phyloP scores from a whole-genome alignment of 2,329 filamentous ascomycete genomes.

The Penicillium sp. region DNA sequence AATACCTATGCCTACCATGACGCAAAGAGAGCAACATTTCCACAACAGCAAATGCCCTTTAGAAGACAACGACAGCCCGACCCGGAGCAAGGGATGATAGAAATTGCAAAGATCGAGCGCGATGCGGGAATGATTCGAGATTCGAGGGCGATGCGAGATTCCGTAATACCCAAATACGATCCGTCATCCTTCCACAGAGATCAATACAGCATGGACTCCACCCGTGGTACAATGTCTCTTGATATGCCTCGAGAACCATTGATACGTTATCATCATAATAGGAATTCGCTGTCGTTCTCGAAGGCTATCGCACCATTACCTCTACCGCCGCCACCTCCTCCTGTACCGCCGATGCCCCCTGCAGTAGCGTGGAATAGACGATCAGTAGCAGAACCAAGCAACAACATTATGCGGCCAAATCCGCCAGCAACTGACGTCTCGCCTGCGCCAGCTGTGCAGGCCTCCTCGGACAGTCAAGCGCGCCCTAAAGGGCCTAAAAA shows the following conservation, averaged over 20 bases:
- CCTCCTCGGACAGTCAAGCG: background rate
- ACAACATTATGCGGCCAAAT: background rate
- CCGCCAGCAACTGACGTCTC: background rate
- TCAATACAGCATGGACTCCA: constrained; percentile 9
- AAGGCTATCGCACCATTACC: background rate
- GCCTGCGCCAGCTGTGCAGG: background rate
- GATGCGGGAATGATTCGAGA: constrained; percentile 11
- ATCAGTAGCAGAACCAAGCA: background rate
- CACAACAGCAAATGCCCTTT: constrained; percentile 8
- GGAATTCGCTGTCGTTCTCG: constrained; percentile 9
- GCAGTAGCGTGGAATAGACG: background rate
- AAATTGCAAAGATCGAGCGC: constrained; percentile 1
- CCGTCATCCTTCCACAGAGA: constrained; percentile 27
- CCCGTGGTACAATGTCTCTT: constrained; percentile 8
- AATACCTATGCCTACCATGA: constrained; percentile 10
- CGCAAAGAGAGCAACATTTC: background rate
- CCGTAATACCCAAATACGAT: constrained; percentile 29
- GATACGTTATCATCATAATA: constrained; percentile 6
- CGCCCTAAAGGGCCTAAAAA: constrained; percentile 7
- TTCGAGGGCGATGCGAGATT: constrained; percentile 18
- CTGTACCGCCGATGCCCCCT: background rate
- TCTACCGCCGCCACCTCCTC: background rate
- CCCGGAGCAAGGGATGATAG: constrained; percentile 6
- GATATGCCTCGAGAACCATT: constrained; percentile 9
- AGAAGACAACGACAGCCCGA: constrained; percentile 7